A percentile compares a stretch with the other conserved stretches of the same genome.
phyloP scores from a whole-genome alignment of 192 early-diverging fungal species.

The Coemansia nantahalensis region DNA sequence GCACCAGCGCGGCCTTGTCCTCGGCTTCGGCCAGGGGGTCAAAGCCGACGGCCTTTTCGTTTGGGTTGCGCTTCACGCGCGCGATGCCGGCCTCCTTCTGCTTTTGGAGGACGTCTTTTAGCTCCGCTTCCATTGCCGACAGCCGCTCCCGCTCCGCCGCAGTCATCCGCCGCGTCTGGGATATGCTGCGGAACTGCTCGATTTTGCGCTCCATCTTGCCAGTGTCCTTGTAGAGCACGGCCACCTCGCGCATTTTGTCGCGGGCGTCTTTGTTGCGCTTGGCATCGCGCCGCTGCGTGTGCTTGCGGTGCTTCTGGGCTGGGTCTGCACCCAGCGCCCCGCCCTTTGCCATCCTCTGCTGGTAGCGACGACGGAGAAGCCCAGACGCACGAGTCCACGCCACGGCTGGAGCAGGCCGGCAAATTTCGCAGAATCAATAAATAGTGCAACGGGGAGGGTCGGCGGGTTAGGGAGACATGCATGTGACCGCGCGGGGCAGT shows the following conservation, averaged over 20 bases:
- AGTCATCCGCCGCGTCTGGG: conserved; percentile 31
- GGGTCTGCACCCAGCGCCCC: conserved; percentile 32
- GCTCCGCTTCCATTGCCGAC: conserved; percentile 23
- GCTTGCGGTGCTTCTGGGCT: conserved; percentile 21
- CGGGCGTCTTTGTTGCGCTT: conserved; percentile 48
- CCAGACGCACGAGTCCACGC: neutral
- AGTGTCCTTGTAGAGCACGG: conserved; percentile 33
- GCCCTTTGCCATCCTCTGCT: conserved; percentile 23
- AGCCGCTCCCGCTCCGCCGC: conserved; percentile 37
- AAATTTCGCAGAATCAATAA: too few species aligned
- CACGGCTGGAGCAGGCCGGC: too few species aligned
- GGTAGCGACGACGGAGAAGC: neutral
- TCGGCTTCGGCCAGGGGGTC: conserved; percentile 32
- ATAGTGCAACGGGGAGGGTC: too few species aligned
- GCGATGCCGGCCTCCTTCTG: conserved; percentile 40
- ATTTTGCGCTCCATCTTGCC: conserved; percentile 42
- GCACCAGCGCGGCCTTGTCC: conserved; percentile 8
- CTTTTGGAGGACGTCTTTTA: conserved; percentile 24
- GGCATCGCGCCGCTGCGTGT: conserved; percentile 37
- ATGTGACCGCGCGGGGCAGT: too few species aligned
- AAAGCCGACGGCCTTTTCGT: conserved; percentile 18
- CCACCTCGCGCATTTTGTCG: conserved; percentile 36
- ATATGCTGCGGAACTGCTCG: conserved; percentile 26
- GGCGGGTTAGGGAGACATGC: too few species aligned
- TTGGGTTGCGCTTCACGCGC: neutral